Base-by-base conservation (phyloP, 2,329 filamentous ascomycete genomes). In the Epichloe elymi region DNA sequence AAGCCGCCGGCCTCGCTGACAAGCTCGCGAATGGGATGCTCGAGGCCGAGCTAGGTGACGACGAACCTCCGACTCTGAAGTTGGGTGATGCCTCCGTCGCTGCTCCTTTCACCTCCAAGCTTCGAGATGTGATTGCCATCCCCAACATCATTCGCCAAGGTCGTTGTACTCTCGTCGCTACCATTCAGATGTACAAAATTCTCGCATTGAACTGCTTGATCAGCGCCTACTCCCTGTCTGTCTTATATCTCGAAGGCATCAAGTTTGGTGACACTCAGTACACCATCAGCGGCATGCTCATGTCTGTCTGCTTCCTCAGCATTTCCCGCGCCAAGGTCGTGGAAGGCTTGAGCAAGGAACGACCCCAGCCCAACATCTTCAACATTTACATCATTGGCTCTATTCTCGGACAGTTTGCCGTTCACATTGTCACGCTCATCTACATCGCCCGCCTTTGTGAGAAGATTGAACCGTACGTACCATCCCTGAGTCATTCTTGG, bases 171-270 rank as follows among this genome's bases (percentile, higher is more conserved):
- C 81, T 98, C 19, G 93, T 98, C 50, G 93, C 93, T 35, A 98
- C 93, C 0, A 97, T 98, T 57, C 93, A 98, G 74, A 98, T 98
- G 91, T 98, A 98, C 82, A 98, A 96, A 78, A 98, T 98, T 61
- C 80, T 98, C 48, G 93, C 93, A 7, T 74, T 98, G 53, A 98
- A 98, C 75, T 98, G 93, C 66, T 75, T 98, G 60, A 98, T 98
- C 65, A 95, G 88, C 60, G 93, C 93, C 38, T 98, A 98, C 80
- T 95, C 88, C 68, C 71, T 98, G 64, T 94, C 87, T 67, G 93
- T 98, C 17, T 76, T 98, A 52, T 98, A 98, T 64, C 80, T 98
- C 1, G 91, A 97, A 62, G 93, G 93, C 56, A 98, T 98, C 76
- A 98, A 98, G 73, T 98, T 98, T 65, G 90, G 93, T 51, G 93